Evolutionary conservation across 768 basidiomycete species (phyloP).

Genomic region (Phanerodontia chrysosporium): DNA sequence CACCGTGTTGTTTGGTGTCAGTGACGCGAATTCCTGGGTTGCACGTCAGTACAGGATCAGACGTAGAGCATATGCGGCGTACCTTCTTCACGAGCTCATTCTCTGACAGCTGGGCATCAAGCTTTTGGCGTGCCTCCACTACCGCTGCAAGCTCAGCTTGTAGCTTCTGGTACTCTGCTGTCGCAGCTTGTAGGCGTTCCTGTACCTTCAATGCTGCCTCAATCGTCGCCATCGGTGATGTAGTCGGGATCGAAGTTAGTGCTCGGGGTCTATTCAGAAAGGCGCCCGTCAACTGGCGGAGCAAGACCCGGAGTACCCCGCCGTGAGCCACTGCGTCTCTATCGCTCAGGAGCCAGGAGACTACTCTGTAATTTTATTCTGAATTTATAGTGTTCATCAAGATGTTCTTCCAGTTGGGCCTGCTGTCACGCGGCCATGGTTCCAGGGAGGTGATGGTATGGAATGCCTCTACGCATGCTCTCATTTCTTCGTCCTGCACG

Average conservation of each 20-base stretch:
- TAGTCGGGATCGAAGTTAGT: not conserved
- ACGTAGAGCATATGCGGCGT: conserved; percentile 4
- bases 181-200: conserved; percentile 59
- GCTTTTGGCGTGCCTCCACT: conserved; percentile 77
- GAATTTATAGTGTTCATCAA: no score
- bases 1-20: conserved; percentile 73
- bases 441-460: no score
- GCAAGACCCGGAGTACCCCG: not conserved
- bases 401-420: no score
- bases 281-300: no score
- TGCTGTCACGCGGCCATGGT: no score
- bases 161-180: conserved; percentile 75
- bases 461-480: no score
- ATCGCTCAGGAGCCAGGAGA: no score
- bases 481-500: no score
- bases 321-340: no score
- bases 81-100: conserved; percentile 93
- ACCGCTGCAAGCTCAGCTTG: conserved; percentile 68
- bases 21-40: conserved; percentile 70
- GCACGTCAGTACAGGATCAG: not conserved
- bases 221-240: not conserved
- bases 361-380: no score
- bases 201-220: conserved; percentile 30
- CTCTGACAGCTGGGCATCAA: conserved; percentile 90
- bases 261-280: no score